Conservation (phyloP, 345 rosid species). For the Toxicodendron radicans region DNA sequence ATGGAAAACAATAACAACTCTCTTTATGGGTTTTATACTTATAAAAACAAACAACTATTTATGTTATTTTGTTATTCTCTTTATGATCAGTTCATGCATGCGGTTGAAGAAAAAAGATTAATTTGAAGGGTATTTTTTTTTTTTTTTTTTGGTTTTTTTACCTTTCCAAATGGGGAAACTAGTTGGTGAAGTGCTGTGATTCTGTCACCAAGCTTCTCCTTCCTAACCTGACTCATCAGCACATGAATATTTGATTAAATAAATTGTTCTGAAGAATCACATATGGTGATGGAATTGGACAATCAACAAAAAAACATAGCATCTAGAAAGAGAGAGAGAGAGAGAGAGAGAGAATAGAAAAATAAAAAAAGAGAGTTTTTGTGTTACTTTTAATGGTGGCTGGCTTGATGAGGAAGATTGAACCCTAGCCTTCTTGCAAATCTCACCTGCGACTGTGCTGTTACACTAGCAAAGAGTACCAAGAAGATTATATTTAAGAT, state of each 20-base stretch:
- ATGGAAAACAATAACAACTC: background rate
- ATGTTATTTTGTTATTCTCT: slow-evolving; percentile 2
- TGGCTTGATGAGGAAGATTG: slow-evolving; percentile 36
- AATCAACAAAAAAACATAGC: slow-evolving; percentile 22
- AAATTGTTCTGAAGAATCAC: slow-evolving; percentile 17
- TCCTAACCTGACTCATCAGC: slow-evolving; percentile 39
- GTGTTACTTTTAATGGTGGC: slow-evolving; percentile 38
- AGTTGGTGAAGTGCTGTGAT: slow-evolving; percentile 53
- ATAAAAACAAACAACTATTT: slow-evolving; percentile 8
- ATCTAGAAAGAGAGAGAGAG: background rate
- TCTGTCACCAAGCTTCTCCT: slow-evolving; percentile 53
- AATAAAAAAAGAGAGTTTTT: no score
- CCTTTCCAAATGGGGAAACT: slow-evolving; percentile 61
- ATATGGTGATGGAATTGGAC: slow-evolving; percentile 25
- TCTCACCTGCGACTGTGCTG: slow-evolving; percentile 40
- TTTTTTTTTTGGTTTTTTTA: slow-evolving; percentile 13
- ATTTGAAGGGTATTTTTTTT: background rate
- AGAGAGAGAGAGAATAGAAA: background rate
- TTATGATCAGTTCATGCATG: slow-evolving; percentile 2
- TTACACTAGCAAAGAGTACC: slow-evolving; percentile 33
- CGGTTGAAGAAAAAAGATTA: background rate
- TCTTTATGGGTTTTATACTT: slow-evolving; percentile 20
- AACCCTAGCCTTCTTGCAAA: slow-evolving; percentile 55
- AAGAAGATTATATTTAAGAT: background rate
- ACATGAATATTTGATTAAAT: background rate